Conservation (phyloP, 805 yeast species). For the Millerozyma acaciae region DNA sequence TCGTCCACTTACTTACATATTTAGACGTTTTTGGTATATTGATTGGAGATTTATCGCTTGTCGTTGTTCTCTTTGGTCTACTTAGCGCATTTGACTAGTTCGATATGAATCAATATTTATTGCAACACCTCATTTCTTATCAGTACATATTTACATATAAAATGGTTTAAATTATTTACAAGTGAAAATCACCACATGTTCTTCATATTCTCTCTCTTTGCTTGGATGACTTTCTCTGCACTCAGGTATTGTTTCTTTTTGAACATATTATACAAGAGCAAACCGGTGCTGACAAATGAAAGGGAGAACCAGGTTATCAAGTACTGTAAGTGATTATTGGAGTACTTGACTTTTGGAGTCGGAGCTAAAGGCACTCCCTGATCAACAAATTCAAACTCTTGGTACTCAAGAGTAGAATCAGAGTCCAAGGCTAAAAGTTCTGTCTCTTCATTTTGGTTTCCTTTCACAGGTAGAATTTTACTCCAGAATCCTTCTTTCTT, state of each 20-base stretch:
- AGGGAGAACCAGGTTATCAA: constrained; percentile 94
- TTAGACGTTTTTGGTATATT: constrained; percentile 35
- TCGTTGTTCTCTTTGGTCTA: constrained; percentile 37
- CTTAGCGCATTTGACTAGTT: constrained; percentile 18
- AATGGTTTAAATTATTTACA: constrained; percentile 1
- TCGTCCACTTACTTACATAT: constrained; percentile 28
- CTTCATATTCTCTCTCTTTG: constrained; percentile 37
- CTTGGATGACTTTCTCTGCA: constrained; percentile 39
- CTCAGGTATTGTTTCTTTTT: constrained; percentile 27
- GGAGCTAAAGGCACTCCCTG: constrained; percentile 92
- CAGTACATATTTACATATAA: too few species aligned
- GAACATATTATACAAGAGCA: constrained; percentile 42
- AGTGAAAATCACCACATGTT: constrained; percentile 11
- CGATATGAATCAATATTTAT: too few species aligned
- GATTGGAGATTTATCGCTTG: constrained; percentile 33
- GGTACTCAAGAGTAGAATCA: constrained; percentile 36
- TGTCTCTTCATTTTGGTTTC: constrained; percentile 10
- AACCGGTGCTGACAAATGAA: constrained; percentile 64
- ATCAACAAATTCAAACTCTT: constrained; percentile 52
- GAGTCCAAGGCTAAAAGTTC: constrained; percentile 14
- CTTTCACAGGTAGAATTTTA: constrained; percentile 9
- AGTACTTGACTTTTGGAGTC: constrained; percentile 71
- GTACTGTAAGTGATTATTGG: constrained; percentile 89
- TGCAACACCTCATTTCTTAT: too few species aligned
- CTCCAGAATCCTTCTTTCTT: constrained; percentile 7